Percentiles rank a stretch among this genome's conserved stretches.
These are phyloP conservation scores for Leptographium flavum DNA, from an alignment of 2,329 filamentous ascomycete species.

Conservation along the genomic window DNA sequence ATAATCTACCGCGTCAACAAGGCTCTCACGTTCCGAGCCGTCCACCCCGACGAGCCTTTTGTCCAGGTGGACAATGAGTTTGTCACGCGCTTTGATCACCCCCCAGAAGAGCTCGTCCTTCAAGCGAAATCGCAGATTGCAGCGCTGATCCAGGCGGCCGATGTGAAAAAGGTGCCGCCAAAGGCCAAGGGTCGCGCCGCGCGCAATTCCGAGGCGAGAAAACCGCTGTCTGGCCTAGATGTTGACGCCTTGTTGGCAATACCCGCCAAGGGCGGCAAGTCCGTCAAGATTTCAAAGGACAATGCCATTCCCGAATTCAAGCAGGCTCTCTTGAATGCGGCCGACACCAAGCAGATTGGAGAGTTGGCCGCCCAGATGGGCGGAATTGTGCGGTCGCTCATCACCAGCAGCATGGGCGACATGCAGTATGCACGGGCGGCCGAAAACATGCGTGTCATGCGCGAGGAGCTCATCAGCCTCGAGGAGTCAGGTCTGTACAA, in stretches of 20 bases:
- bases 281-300: constrained; percentile 32
- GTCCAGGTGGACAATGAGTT: constrained; percentile 50
- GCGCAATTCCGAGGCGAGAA: constrained; percentile 44
- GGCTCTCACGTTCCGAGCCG: constrained; percentile 68
- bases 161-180: constrained; percentile 79
- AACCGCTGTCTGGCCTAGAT: constrained; percentile 82
- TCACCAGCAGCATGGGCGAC: constrained; percentile 62
- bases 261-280: constrained; percentile 12
- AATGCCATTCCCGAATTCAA: constrained; percentile 90
- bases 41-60: constrained; percentile 52
- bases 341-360: constrained; percentile 46
- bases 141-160: constrained; percentile 51
- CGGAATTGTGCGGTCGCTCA: constrained; percentile 50
- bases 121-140: constrained; percentile 44
- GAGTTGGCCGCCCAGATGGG: constrained; percentile 64
- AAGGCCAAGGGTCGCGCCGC: constrained; percentile 62
- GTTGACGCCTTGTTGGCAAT: constrained; percentile 60
- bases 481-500: constrained; percentile 73
- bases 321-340: constrained; percentile 50
- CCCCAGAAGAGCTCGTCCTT: constrained; percentile 51
- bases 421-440: constrained; percentile 58
- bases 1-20: constrained; percentile 79
- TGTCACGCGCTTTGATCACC: constrained; percentile 51
- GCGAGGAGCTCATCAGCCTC: constrained; percentile 58
- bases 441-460: constrained; percentile 64